Percentiles rank a stretch among this genome's conserved stretches.
phyloP scores from a whole-genome alignment of 768 basidiomycete genomes.

The Trametes coccinea region DNA sequence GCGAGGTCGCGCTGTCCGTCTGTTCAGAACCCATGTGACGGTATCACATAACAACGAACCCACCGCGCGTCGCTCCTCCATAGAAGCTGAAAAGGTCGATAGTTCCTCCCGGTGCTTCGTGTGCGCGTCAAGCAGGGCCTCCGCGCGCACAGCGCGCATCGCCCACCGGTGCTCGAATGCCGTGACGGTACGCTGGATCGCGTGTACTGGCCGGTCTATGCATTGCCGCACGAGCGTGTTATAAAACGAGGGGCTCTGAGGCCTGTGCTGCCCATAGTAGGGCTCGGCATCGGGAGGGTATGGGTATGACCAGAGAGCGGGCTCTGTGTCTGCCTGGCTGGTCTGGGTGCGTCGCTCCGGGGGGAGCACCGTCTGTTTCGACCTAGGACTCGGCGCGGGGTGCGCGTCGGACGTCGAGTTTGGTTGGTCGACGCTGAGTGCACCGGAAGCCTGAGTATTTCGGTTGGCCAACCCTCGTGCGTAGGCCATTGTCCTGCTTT shows the following conservation, averaged over 20 bases:
- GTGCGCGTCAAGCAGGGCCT: constrained; percentile 55
- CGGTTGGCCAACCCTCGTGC: not conserved
- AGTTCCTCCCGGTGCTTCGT: constrained; percentile 52
- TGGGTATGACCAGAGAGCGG: too few relatives aligned
- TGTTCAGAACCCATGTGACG: not conserved
- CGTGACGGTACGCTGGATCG: constrained; percentile 5
- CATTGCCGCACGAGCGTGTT: not conserved
- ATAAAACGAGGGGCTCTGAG: not conserved
- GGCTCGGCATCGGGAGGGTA: too few relatives aligned
- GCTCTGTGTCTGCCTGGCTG: too few relatives aligned
- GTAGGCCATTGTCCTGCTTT: constrained; percentile 4
- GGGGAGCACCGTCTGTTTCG: too few relatives aligned
- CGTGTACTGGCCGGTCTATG: not conserved
- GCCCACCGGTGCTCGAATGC: constrained; percentile 64
- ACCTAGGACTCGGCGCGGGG: too few relatives aligned
- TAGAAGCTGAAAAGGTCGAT: constrained; percentile 38
- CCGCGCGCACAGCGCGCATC: constrained; percentile 62
- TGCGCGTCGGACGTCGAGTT: too few relatives aligned
- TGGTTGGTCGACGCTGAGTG: too few relatives aligned
- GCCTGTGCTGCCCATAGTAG: too few relatives aligned
- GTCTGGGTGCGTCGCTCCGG: too few relatives aligned
- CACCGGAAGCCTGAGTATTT: too few relatives aligned
- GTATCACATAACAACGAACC: constrained; percentile 21
- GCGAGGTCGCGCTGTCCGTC: constrained; percentile 44
- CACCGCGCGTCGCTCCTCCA: constrained; percentile 52